Percentiles rank a stretch among this genome's conserved stretches.
These are phyloP conservation scores for Nigrospora oryzae DNA, from an alignment of 2,329 filamentous ascomycete genomes.

Conservation along the genomic window DNA sequence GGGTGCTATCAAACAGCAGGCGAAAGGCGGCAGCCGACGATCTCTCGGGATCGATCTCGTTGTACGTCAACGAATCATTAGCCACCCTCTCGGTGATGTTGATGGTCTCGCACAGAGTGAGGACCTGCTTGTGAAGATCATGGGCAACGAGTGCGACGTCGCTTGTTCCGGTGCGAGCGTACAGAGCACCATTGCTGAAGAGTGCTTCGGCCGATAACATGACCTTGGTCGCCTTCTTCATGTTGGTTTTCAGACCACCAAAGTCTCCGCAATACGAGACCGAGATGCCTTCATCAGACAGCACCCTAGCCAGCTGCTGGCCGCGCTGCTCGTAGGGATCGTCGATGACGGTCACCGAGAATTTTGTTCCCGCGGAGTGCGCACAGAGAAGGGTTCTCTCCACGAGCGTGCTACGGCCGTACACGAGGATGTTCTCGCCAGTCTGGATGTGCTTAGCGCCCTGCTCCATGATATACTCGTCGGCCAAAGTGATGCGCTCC, in stretches of 20 bases:
- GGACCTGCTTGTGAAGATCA: slow-evolving; percentile 67
- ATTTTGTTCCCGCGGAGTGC: slow-evolving; percentile 59
- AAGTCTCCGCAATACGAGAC: slow-evolving; percentile 75
- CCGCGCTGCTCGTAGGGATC: slow-evolving; percentile 47
- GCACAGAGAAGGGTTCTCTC: slow-evolving; percentile 74
- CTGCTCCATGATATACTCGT: slow-evolving; percentile 73
- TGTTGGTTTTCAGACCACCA: slow-evolving; percentile 65
- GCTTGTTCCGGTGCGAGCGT: slow-evolving; percentile 79
- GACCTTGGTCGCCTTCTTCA: slow-evolving; percentile 59
- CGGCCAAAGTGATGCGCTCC: slow-evolving; percentile 81
- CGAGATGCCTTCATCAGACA: slow-evolving; percentile 60
- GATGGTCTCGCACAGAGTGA: slow-evolving; percentile 87
- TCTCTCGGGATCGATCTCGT: slow-evolving; percentile 77
- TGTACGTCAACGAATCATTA: slow-evolving; percentile 86
- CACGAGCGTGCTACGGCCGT: slow-evolving; percentile 77
- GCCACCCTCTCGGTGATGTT: slow-evolving; percentile 86
- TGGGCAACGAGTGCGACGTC: slow-evolving; percentile 78
- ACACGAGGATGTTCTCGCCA: slow-evolving; percentile 79
- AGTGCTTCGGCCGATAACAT: slow-evolving; percentile 88
- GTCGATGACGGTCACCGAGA: slow-evolving; percentile 81
- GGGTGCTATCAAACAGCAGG: slow-evolving; percentile 87
- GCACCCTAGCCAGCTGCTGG: slow-evolving; percentile 55
- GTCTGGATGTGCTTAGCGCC: slow-evolving; percentile 68
- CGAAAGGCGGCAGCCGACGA: slow-evolving; percentile 46
- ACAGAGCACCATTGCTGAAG: slow-evolving; percentile 89